Percentiles rank a stretch among this genome's conserved stretches.
phyloP scores from a whole-genome alignment of 2,329 filamentous ascomycete genomes.

The Shiraia bambusicola region DNA sequence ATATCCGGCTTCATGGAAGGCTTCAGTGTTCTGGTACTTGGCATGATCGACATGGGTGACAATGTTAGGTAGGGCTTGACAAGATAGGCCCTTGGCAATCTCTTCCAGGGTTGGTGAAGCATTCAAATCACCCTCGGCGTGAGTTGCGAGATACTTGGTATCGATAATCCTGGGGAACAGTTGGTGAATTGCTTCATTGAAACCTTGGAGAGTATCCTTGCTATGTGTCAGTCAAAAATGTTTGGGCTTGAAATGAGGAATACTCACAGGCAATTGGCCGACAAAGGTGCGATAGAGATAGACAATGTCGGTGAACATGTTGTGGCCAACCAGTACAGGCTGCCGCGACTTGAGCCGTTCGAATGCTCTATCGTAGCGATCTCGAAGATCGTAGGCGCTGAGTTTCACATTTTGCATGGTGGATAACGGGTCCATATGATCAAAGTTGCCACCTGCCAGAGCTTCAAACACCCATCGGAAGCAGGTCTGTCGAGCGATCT shows the following conservation, averaged over 20 bases:
- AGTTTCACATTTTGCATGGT: conserved; percentile 42
- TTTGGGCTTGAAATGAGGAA: background rate
- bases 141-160: conserved; percentile 64
- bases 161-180: conserved; percentile 61
- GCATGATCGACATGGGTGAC: conserved; percentile 31
- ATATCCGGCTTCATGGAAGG: conserved; percentile 63
- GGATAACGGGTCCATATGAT: conserved; percentile 39
- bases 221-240: background rate
- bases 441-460: conserved; percentile 42
- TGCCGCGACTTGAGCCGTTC: conserved; percentile 48
- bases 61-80: conserved; percentile 48
- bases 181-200: conserved; percentile 53
- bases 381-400: conserved; percentile 39
- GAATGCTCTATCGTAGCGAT: conserved; percentile 45
- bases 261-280: conserved; percentile 52
- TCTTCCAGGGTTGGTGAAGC: conserved; percentile 52
- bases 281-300: conserved; percentile 67
- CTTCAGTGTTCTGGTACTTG: conserved; percentile 45
- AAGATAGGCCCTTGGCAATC: conserved; percentile 48
- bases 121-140: conserved; percentile 56
- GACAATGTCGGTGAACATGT: conserved; percentile 64
- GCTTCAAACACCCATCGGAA: conserved; percentile 55
- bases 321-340: conserved; percentile 63
- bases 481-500: conserved; percentile 49
- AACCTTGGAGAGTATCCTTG: conserved; percentile 53